Conservation (phyloP, 169 alveolate species). For the Amoebophrya sp. region DNA sequence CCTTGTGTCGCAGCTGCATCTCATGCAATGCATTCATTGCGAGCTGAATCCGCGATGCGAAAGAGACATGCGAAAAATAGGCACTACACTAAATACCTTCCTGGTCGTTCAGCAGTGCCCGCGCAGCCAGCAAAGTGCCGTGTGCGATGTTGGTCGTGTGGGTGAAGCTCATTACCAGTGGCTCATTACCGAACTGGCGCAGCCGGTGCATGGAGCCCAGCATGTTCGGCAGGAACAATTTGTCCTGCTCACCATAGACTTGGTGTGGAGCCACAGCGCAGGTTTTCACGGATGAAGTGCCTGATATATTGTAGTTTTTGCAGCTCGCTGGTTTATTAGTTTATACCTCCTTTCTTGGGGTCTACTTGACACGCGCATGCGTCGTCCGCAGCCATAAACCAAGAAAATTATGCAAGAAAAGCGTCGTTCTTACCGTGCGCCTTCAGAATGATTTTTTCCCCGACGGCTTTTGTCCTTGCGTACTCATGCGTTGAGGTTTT, state of each 20-base stretch:
- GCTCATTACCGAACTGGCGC: neutral
- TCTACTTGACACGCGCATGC: no score
- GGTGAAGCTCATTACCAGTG: neutral
- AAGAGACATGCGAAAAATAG: no score
- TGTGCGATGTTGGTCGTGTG: neutral
- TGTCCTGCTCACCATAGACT: neutral
- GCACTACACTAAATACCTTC: no score
- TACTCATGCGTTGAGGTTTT: neutral
- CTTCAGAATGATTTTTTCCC: neutral
- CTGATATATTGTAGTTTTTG: no score
- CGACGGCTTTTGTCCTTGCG: neutral
- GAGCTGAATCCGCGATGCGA: no score
- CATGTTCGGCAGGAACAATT: neutral
- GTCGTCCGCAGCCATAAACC: no score
- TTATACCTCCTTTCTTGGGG: no score
- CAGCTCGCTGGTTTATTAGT: no score
- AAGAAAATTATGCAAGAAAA: no score
- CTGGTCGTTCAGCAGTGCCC: neutral
- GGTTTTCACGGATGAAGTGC: neutral
- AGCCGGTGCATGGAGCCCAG: neutral
- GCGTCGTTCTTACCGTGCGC: neutral
- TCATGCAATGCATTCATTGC: no score
- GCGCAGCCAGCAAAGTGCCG: conserved; percentile 6
- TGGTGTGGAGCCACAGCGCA: conserved; percentile 15
- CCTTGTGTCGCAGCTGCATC: no score